phyloP scores from a whole-genome alignment of 306 rosid genomes.

The Datisca glomerata region DNA sequence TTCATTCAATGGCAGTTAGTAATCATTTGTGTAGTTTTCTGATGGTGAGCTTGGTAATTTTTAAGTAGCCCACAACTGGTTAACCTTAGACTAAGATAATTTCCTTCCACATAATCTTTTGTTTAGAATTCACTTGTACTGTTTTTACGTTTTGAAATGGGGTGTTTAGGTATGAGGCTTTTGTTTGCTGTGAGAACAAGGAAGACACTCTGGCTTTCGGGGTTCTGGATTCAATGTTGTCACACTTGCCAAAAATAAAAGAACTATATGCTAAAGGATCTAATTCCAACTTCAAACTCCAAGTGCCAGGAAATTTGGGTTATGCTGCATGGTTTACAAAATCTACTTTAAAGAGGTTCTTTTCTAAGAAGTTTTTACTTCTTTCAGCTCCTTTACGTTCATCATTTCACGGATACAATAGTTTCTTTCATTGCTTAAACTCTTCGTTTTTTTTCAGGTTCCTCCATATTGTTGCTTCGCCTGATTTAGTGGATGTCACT shows the following conservation, averaged over 20 bases:
- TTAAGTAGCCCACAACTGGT: too few species aligned
- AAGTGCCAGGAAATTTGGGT: slow-evolving; percentile 36
- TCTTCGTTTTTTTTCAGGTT: slow-evolving; percentile 40
- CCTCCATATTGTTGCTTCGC: slow-evolving; percentile 51
- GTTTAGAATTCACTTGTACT: too few species aligned
- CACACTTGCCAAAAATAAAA: slow-evolving; percentile 49
- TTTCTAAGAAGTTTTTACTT: slow-evolving; percentile 7
- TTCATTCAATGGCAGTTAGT: too few species aligned
- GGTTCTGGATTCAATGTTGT: slow-evolving; percentile 48
- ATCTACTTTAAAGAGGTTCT: slow-evolving; percentile 66
- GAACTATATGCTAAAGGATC: slow-evolving; percentile 42
- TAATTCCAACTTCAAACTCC: slow-evolving; percentile 45
- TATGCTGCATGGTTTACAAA: slow-evolving; percentile 75
- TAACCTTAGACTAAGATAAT: too few species aligned
- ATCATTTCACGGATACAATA: not conserved
- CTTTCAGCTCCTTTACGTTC: slow-evolving; percentile 6
- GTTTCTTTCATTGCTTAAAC: not conserved
- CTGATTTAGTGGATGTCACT: slow-evolving; percentile 27
- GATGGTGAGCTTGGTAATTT: too few species aligned
- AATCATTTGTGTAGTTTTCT: too few species aligned
- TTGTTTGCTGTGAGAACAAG: slow-evolving; percentile 34
- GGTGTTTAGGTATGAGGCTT: slow-evolving; percentile 53
- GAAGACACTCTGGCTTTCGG: slow-evolving; percentile 49
- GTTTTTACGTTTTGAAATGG: slow-evolving; percentile 5
- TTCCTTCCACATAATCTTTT: not conserved